Base-by-base conservation (phyloP, 805 yeast genomes). In the Candida tammaniensis region DNA sequence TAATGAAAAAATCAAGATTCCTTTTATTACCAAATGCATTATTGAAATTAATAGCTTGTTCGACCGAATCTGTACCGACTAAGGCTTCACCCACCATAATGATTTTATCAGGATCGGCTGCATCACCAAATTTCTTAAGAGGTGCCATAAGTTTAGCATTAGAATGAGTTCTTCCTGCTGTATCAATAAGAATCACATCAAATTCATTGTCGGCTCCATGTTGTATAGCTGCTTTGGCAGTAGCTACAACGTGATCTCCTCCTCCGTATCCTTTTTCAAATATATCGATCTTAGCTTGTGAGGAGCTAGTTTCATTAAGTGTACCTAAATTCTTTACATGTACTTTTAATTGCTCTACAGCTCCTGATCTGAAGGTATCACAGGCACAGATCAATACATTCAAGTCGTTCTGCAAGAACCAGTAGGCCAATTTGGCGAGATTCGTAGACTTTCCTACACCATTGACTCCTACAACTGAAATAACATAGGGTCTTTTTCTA, bases 71-170 rank as follows among this genome's bases (percentile, higher is more conserved):
- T 0, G 98, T 89, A 12, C 98, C 98, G 1, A 91, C 98, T 24
- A 91, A 68, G 0, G 98, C 98, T 60, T 91, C 98, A 26, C 97
- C 98, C 13, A 91, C 98, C 98, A 93, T 93, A 53, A 91, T 89
- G 50, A 91, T 91, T 57, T 86, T 91, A 61, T 91, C 93, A 0
- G 98, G 98, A 31, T 86, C 74, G 2, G 98, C 98, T 31, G 94
- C 89, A 50, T 85, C 87, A 12, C 97, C 98, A 59, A 91, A 91
- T 36, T 91, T 86, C 47, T 88, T 94, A 45, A 91, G 65, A 6
- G 97, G 96, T 0, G 96, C 91, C 98, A 91, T 91, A 43, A 91
- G 70, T 38, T 91, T 80, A 12, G 93, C 83, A 57, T 93, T 97
- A 47, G 91, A 87, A 54, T 93, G 98, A 36, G 98, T 80, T 65